Percentiles rank a stretch among this genome's conserved stretches.
Evolutionary conservation across 176 grass and related monocot species (phyloP).

Genomic region (Phoenix dactylifera): DNA sequence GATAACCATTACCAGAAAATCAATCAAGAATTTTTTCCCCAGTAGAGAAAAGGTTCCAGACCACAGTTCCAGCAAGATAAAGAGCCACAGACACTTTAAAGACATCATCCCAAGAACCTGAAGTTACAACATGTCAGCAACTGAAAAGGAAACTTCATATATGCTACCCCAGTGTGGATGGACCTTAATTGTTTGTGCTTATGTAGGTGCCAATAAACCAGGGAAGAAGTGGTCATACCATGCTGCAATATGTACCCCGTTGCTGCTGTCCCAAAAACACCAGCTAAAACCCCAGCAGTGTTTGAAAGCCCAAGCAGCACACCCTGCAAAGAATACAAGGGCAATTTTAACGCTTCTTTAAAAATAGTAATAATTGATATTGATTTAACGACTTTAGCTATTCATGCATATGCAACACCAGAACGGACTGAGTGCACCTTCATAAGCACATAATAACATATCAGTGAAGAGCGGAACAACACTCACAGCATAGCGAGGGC

Average conservation of each 20-base stretch:
- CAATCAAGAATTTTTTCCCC: constrained; percentile 93
- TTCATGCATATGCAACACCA: not conserved
- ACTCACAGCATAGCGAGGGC: constrained; percentile 75
- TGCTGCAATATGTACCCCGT: constrained; percentile 97
- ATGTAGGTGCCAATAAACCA: not conserved
- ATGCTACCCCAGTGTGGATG: too few species aligned
- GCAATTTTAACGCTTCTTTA: constrained; percentile 9
- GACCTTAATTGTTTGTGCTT: not conserved
- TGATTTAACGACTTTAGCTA: not conserved
- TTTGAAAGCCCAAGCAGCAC: constrained; percentile 88
- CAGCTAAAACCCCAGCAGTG: constrained; percentile 86
- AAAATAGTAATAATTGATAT: constrained; percentile 13
- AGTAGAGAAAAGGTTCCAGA: constrained; percentile 87
- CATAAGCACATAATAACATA: not conserved
- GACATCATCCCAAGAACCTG: constrained; percentile 94
- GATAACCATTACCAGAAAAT: constrained; percentile 5
- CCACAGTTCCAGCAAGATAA: constrained; percentile 74
- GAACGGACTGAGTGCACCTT: not conserved
- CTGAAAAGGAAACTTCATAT: not conserved
- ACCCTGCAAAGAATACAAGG: constrained; percentile 40
- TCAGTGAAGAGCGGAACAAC: not conserved
- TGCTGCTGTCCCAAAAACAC: constrained; percentile 84
- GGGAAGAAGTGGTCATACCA: constrained; percentile 27
- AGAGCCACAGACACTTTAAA: constrained; percentile 73
- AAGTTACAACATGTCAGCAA: constrained; percentile 1